Base-by-base conservation (phyloP, 2,329 filamentous ascomycete species). In the Xylariaceae sp. region DNA sequence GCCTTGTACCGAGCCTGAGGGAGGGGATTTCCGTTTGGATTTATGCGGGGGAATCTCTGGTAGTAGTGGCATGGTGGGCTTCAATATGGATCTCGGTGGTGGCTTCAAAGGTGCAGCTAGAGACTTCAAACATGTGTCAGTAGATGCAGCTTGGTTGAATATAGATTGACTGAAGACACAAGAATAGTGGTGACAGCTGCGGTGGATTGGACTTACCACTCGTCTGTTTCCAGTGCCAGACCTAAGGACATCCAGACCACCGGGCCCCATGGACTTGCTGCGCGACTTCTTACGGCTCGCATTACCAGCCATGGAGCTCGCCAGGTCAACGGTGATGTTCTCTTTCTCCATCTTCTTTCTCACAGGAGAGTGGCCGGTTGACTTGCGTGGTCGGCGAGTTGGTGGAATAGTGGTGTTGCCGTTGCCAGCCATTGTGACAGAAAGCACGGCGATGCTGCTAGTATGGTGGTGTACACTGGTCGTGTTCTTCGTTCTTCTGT, bases 221-320 rank as follows among this genome's bases (percentile, higher is more conserved):
- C 89, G 83, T 63, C 89, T 79, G 69, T 96, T 95, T 33, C 89
- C 89, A 65, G 78, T 82, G 42, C 81, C 82, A 65, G 87, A 81
- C 69, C 88, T 91, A 50, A 95, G 78, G 51, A 87, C 86, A 75
- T 95, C 91, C 42, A 96, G 73, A 22, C 92, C 91, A 46, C 93
- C 94, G 14, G 94, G 93, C 2, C 94, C 94, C 61, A 99, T 86
- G 73, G 93, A 97, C 77, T 97, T 97, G 73, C 93, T 97, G 60
- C 94, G 86, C 53, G 87, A 89, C 73, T 91, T 93, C 73, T 80
- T 81, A 56, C 79, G 75, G 65, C 70, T 57, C 52, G 58, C 64
- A 61, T 68, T 77, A 53, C 75, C 75, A 31, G 75, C 77, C 59
- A 78, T 66, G 51, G 75, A 72, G 58, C 80, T 78, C 55, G 77